Conservation (phyloP, 2,329 filamentous ascomycete species). For the Celoporthe dispersa region DNA sequence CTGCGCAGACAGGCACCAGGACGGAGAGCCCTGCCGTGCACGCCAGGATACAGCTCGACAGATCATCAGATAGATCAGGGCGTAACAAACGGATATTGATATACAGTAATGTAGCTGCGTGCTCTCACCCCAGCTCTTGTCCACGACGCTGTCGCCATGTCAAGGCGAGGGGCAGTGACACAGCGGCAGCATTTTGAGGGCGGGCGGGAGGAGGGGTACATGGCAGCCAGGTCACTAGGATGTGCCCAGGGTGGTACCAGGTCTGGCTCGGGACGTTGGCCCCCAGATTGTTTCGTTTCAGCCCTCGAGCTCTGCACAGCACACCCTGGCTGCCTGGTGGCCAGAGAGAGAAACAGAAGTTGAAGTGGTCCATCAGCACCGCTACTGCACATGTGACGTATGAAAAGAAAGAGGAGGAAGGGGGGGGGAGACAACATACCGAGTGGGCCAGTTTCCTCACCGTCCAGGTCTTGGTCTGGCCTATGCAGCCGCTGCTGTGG, state of each 20-base stretch:
- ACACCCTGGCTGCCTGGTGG: not conserved
- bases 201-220: not conserved
- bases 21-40: not conserved
- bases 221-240: not conserved
- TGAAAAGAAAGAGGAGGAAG: too few species aligned
- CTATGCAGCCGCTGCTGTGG: not conserved
- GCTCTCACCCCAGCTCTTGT: not conserved
- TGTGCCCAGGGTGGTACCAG: not conserved
- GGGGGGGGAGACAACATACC: not conserved
- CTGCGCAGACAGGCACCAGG: not conserved
- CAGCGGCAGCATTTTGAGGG: not conserved
- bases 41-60: not conserved
- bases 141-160: not conserved
- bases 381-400: not conserved
- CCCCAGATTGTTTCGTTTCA: slow-evolving; percentile 4
- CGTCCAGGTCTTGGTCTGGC: not conserved
- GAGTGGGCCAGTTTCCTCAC: not conserved
- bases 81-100: not conserved
- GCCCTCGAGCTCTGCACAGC: not conserved
- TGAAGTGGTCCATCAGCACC: not conserved
- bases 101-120: not conserved
- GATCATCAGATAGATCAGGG: not conserved
- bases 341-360: not conserved
- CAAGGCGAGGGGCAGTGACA: too few species aligned
- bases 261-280: not conserved